A percentile compares a stretch with the other conserved stretches of the same genome.
Conservation (phyloP, 768 basidiomycete genomes). For the Tulasnella sp. region DNA sequence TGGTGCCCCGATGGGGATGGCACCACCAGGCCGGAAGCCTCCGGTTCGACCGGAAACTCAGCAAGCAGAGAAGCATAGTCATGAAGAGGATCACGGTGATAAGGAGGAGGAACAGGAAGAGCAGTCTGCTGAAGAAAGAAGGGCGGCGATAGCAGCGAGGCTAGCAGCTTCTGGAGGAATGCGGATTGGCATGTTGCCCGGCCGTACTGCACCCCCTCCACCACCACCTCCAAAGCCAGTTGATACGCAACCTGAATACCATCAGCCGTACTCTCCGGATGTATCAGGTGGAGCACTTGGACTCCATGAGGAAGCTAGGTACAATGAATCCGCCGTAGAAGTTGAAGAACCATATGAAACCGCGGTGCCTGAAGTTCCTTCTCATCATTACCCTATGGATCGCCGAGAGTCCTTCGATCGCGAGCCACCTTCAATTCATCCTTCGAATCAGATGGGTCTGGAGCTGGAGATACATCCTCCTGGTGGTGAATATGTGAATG, state of each 20-base stretch:
- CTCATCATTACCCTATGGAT: not conserved
- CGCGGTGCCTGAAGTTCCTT: not conserved
- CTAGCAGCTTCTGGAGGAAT: constrained; percentile 45
- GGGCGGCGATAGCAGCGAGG: constrained; percentile 41
- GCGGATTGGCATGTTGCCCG: constrained; percentile 43
- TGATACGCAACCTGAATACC: not conserved
- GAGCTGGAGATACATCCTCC: too few relatives aligned
- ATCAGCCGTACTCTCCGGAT: not conserved
- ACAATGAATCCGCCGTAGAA: not conserved
- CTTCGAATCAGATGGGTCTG: too few relatives aligned
- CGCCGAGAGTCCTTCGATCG: too few relatives aligned
- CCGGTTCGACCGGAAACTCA: not conserved
- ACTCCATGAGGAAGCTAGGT: too few relatives aligned
- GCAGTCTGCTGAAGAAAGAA: constrained; percentile 28
- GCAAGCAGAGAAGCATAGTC: constrained; percentile 18
- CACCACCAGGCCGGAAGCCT: constrained; percentile 33
- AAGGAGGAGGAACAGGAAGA: constrained; percentile 45
- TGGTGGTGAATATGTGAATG: too few relatives aligned
- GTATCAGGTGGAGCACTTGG: too few relatives aligned
- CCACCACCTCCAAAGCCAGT: not conserved
- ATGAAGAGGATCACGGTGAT: constrained; percentile 18
- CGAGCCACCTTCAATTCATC: too few relatives aligned
- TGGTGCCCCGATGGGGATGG: constrained; percentile 37
- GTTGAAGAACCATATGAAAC: not conserved
- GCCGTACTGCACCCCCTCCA: constrained; percentile 19